Percentiles rank a stretch among this genome's conserved stretches.
Evolutionary conservation across 2,329 filamentous ascomycete genomes (phyloP).

Genomic region (Alternaria infectoria): DNA sequence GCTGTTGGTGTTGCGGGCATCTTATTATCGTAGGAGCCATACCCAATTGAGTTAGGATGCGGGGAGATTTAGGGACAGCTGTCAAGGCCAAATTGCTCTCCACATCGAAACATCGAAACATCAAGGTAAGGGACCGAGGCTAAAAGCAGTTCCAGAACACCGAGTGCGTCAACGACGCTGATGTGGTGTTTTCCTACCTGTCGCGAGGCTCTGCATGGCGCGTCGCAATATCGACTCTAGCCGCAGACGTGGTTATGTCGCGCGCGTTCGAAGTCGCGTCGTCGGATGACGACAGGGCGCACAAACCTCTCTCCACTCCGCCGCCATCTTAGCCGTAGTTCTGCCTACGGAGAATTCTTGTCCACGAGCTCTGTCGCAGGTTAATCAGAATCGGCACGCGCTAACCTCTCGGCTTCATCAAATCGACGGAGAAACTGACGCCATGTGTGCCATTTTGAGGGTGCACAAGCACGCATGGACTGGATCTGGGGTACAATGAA

Average conservation of each 20-base stretch:
- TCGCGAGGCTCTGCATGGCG: neutral
- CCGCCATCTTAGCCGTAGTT: neutral
- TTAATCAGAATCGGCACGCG: neutral
- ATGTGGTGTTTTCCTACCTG: neutral
- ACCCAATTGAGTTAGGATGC: neutral
- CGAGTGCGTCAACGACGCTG: neutral
- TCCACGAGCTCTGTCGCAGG: neutral
- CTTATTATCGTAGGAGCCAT: neutral
- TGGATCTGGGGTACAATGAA: neutral
- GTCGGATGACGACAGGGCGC: neutral
- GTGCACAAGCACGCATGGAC: neutral
- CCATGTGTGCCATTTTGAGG: neutral
- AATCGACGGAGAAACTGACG: conserved; percentile 2
- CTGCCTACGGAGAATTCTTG: neutral
- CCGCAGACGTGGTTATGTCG: neutral
- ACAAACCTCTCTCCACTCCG: neutral
- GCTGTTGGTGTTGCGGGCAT: neutral
- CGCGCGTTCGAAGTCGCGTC: neutral
- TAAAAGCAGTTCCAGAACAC: neutral
- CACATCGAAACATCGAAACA: conserved; percentile 6
- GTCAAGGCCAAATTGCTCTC: conserved; percentile 2
- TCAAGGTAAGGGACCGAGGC: neutral
- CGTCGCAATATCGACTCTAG: neutral
- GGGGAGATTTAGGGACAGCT: neutral
- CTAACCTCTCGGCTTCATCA: conserved; percentile 4